Conservation (phyloP, 2,329 filamentous ascomycete genomes). For the Emericellopsis atlantica region DNA sequence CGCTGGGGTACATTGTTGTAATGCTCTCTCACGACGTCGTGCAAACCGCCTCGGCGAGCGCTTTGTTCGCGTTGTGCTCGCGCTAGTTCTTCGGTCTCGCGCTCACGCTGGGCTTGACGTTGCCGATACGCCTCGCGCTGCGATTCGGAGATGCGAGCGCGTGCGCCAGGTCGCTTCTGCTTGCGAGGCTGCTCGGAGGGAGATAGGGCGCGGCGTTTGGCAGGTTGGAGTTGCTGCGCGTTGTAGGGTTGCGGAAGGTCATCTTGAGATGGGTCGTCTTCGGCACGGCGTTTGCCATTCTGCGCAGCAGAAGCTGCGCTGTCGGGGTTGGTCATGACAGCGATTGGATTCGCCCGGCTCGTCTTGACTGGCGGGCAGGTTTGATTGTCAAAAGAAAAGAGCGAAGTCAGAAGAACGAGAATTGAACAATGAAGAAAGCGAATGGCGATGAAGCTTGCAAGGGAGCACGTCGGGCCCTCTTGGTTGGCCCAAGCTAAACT, state of each 20-base stretch:
- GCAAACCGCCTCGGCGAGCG: constrained; percentile 34
- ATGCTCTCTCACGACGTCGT: constrained; percentile 82
- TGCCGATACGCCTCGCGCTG: constrained; percentile 57
- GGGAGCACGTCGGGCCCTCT: too few species aligned
- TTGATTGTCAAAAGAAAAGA: too few species aligned
- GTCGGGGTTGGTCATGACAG: too few species aligned
- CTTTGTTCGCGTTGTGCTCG: constrained; percentile 10
- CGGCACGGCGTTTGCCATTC: constrained; percentile 17
- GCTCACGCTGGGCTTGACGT: constrained; percentile 44
- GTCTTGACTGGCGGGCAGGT: too few species aligned
- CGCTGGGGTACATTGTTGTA: constrained; percentile 94
- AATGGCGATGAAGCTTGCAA: too few species aligned
- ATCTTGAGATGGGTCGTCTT: constrained; percentile 15
- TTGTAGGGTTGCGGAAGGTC: constrained; percentile 48
- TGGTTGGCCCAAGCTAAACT: too few species aligned
- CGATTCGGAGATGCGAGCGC: constrained; percentile 52
- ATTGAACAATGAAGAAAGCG: too few species aligned
- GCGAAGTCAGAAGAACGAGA: too few species aligned
- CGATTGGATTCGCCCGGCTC: too few species aligned
- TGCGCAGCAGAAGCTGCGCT: too few species aligned
- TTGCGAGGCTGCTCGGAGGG: constrained; percentile 47
- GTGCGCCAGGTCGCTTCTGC: constrained; percentile 54
- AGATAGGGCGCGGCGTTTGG: constrained; percentile 45
- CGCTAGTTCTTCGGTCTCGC: constrained; percentile 17
- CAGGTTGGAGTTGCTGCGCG: constrained; percentile 42